A percentile compares a stretch with the other conserved stretches of the same genome.
Evolutionary conservation across 371 early-diverging fungal species (phyloP).

Genomic region (Lichtheimia ornata): DNA sequence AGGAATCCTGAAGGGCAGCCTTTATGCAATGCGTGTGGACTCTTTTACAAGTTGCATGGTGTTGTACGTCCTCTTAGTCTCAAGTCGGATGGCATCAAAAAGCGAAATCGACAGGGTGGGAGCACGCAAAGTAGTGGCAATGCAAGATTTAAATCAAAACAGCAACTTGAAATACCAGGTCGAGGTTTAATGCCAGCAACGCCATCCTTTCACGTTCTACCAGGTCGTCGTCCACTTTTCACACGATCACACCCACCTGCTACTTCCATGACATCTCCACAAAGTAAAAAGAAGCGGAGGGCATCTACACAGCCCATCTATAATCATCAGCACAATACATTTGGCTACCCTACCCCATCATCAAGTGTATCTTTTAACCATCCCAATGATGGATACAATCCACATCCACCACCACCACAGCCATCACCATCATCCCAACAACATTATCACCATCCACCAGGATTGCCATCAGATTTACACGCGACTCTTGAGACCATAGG

Average conservation of each 20-base stretch:
- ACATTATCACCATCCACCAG: conserved; percentile 5
- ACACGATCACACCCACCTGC: neutral
- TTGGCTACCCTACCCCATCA: too few species aligned
- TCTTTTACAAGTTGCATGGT: conserved; percentile 83
- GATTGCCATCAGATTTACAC: conserved; percentile 10
- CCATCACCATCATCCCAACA: neutral
- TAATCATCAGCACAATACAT: too few species aligned
- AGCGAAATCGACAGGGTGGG: conserved; percentile 60
- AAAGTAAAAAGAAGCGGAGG: too few species aligned
- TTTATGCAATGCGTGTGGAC: conserved; percentile 68
- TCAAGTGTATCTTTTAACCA: too few species aligned
- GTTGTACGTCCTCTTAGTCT: conserved; percentile 79
- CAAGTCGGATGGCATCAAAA: conserved; percentile 82
- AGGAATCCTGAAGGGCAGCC: conserved; percentile 75
- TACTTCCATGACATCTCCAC: neutral
- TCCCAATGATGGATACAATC: too few species aligned
- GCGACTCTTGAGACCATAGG: conserved; percentile 19
- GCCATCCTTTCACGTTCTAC: conserved; percentile 1
- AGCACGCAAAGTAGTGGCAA: conserved; percentile 24
- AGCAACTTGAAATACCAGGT: neutral
- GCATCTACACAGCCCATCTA: too few species aligned
- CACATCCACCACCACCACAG: neutral
- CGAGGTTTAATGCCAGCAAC: conserved; percentile 2
- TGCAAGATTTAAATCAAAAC: conserved; percentile 1
- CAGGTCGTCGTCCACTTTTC: neutral